Base-by-base conservation (phyloP, 129 eudicot species). In the Pseudognaphalium luteoalbum region DNA sequence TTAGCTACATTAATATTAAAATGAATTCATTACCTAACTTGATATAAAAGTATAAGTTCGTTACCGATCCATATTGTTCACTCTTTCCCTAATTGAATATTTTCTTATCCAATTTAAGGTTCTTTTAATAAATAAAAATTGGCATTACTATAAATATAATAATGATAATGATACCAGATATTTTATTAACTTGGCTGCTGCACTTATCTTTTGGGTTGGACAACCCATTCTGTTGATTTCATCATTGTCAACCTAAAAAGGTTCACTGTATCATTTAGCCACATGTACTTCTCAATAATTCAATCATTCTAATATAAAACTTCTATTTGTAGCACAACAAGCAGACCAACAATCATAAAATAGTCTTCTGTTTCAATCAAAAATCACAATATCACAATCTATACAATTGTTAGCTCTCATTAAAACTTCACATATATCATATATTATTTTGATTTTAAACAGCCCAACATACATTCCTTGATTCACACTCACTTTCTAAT, bases 171-270 rank as follows among this genome's bases (percentile, higher is more conserved):
- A 25, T 34, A 34, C 41, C 41, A 35, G 41, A 19, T 32, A 25
- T 25, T 29, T 62, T 29, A 65, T 65, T 16, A 65, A 65, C 44
- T 35, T 37, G 0, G n/a, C 1, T 19, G 71, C 20, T 7, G 8
- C 50, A 34, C 71, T 10, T 10, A 22, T 57, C 4, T 44, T 69
- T 44, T 41, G 25, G 57, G 60, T 44, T 44, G 59, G 60, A 69
- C 59, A 69, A 69, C 57, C 39, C 34, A 41, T 44, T 19, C 37
- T 15, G n/a, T 69, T 44, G 5, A 69, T 69, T 12, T 69, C 58
- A 69, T 69, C 59, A 69, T 69, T 69, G 20, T 15, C 59, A 22
- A 25, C 59, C 37, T 21, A 69, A 21, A 69, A 25, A 42, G 59
- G 73, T 15, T 69, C 59, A 68, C 34, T 63, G 19, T 30, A 63